phyloP scores from a whole-genome alignment of 306 rosid species.

The barrel medic (Medicago truncatula) region DNA sequence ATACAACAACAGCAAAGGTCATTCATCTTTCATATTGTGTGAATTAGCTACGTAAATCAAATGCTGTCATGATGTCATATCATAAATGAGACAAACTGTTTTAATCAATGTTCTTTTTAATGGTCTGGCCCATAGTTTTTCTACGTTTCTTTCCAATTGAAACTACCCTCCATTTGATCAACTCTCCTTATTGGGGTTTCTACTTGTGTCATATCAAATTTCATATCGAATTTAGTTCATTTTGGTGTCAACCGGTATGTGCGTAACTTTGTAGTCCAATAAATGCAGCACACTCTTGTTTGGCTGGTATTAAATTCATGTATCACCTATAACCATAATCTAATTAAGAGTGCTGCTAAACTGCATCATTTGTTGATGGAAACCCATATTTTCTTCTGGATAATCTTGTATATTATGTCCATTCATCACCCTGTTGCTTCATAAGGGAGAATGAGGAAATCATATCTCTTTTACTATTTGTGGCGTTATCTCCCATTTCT shows the following conservation, averaged over 20 bases:
- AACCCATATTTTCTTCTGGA: constrained; percentile 6
- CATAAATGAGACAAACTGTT: not conserved
- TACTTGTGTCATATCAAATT: not conserved
- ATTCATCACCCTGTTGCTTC: constrained; percentile 1
- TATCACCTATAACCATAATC: constrained; percentile 27
- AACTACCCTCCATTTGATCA: not conserved
- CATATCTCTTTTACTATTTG: not conserved
- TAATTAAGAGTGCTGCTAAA: not conserved
- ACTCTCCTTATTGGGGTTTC: not conserved
- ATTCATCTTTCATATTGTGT: not conserved
- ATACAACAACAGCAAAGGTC: not conserved
- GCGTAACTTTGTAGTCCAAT: constrained; percentile 16
- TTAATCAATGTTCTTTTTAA: too few relatives aligned
- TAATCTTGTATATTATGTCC: constrained; percentile 15
- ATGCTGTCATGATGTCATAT: not conserved
- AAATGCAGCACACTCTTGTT: constrained; percentile 15
- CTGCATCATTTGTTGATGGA: not conserved
- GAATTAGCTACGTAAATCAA: not conserved
- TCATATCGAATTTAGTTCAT: too few relatives aligned
- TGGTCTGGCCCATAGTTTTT: too few relatives aligned
- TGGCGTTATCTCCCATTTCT: constrained; percentile 6
- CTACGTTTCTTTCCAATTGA: too few relatives aligned
- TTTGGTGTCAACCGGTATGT: not conserved
- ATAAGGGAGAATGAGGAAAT: not conserved
- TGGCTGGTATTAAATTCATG: constrained; percentile 10